A percentile compares a stretch with the other conserved stretches of the same genome.
Conservation (phyloP, 257 asterid species). For the Schizonepeta tenuifolia region DNA sequence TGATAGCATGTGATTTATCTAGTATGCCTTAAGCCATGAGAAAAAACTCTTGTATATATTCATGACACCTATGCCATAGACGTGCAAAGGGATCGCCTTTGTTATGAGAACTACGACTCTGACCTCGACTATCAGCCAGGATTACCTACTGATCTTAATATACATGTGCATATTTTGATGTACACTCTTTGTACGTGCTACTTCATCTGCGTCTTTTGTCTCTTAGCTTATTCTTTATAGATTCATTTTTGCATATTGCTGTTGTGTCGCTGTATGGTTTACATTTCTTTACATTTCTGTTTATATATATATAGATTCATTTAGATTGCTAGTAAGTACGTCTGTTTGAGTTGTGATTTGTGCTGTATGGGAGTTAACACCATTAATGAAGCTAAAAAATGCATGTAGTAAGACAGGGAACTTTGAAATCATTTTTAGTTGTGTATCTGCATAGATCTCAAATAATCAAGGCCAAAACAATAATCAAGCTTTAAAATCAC, state of each 20-base stretch:
- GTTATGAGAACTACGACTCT: neutral
- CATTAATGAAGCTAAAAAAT: too few species aligned
- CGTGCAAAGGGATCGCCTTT: too few species aligned
- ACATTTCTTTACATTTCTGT: too few species aligned
- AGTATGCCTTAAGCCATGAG: too few species aligned
- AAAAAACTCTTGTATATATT: too few species aligned
- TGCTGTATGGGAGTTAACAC: neutral
- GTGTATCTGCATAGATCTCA: too few species aligned
- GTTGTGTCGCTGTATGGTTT: neutral
- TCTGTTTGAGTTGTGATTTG: neutral
- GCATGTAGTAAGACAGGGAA: too few species aligned
- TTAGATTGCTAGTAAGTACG: neutral
- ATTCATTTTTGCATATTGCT: slow-evolving; percentile 15
- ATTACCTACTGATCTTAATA: neutral
- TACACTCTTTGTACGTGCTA: neutral
- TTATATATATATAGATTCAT: too few species aligned
- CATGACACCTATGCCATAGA: neutral
- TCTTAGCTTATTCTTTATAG: neutral
- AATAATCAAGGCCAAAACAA: too few species aligned
- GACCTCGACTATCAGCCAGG: neutral
- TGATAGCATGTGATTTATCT: neutral
- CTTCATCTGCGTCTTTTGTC: neutral
- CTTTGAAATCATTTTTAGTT: too few species aligned
- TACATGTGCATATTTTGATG: neutral
- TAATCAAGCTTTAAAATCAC: too few species aligned